Base-by-base conservation (phyloP, 1,284 basidiomycete species). In the Agroathelia rolfsii region DNA sequence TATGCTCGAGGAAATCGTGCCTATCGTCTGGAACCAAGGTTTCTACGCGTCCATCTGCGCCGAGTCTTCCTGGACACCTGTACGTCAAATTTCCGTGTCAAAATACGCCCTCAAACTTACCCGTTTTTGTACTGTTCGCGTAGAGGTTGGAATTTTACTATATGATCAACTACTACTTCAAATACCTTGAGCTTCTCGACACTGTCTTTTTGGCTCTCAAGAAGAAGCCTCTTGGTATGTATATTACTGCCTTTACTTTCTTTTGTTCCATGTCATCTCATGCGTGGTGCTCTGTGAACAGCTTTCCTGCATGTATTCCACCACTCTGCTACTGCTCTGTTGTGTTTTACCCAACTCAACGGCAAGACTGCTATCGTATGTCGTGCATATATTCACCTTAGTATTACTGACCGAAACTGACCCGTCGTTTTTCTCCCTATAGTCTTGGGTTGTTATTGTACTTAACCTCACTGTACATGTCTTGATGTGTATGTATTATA, bases 251-350 rank as follows among this genome's bases (percentile, higher is more conserved):
- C n/a, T n/a, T n/a, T n/a, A n/a, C n/a, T 24, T 33, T 25, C 19
- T 31, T 32, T 33, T 17, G 33, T 27, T 24, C 15, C 34, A 34
- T 32, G n/a, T 16, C 20, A 2, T 14, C 15, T 22, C 8, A 30
- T 17, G 29, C 40, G 33, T 31, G 36, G 16, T 44, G 27, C 14
- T 34, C 24, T 30, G 32, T n/a, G n/a, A n/a, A n/a, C n/a, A 94
- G 86, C 86, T 40, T 97, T 97, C 66, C 66, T 98, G 43, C 94
- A 98, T 58, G 93, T 97, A 47, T 97, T 95, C 70, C 94, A 97
- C 59, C 94, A 97, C 66, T 89, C 93, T 41, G 94, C 93, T n/a
- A 97, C 94, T 37, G 94, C 94, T 38, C 60, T 95, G 35, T 69
- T 98, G 40, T 97, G 94, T 65, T 97, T 80, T 58, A 80, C 81